Conservation (phyloP, 768 basidiomycete species). For the Mycena leptocephala region DNA sequence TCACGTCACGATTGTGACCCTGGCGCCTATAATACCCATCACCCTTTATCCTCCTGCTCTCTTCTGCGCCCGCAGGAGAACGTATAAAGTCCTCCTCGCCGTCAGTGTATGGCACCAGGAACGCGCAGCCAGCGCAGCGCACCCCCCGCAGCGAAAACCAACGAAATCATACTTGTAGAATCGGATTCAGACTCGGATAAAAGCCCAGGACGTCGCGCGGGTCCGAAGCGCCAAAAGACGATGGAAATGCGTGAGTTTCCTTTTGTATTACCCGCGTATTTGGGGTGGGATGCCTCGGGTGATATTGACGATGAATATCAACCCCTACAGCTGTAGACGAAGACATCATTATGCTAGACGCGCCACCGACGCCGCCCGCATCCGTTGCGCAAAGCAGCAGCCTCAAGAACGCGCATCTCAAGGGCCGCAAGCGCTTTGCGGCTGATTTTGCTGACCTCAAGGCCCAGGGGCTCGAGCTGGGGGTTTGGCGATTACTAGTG, state of each 20-base stretch:
- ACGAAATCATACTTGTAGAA: slow-evolving; percentile 10
- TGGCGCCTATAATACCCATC: no score
- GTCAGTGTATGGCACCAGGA: slow-evolving; percentile 12
- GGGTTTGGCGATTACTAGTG: slow-evolving; percentile 62
- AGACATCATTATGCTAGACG: slow-evolving; percentile 34
- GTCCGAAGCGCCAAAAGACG: slow-evolving; percentile 26
- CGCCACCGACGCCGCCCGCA: slow-evolving; percentile 33
- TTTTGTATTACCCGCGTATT: not conserved
- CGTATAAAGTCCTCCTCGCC: no score
- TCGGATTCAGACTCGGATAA: slow-evolving; percentile 18
- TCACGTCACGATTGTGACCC: no score
- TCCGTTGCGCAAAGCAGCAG: slow-evolving; percentile 24
- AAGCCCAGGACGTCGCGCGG: not conserved
- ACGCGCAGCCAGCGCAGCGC: slow-evolving; percentile 24
- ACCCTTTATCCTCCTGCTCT: no score
- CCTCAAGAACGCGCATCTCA: slow-evolving; percentile 61
- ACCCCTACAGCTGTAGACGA: slow-evolving; percentile 21
- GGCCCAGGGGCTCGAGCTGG: slow-evolving; percentile 52
- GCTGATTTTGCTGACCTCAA: slow-evolving; percentile 71
- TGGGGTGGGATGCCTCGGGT: not conserved
- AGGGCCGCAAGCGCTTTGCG: slow-evolving; percentile 71
- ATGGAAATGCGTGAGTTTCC: slow-evolving; percentile 16
- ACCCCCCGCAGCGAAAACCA: not conserved
- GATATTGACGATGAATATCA: not conserved
- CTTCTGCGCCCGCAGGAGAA: no score